phyloP scores from a whole-genome alignment of 768 basidiomycete genomes.

The Lactifluus piperatus region DNA sequence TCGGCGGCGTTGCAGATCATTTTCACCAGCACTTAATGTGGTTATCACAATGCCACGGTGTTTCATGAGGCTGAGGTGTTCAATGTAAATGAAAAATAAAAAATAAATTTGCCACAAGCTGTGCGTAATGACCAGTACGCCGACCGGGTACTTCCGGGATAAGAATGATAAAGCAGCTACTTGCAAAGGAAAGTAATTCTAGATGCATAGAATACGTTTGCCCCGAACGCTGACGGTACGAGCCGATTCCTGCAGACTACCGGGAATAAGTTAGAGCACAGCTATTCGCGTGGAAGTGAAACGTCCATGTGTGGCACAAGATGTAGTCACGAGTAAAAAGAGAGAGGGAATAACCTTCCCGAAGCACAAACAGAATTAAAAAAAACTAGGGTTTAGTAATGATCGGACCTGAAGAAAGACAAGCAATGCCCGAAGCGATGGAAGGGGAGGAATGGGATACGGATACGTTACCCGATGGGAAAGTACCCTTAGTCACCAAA shows the following conservation, averaged over 20 bases:
- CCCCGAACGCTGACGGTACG: slow-evolving; percentile 8
- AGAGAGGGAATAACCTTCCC: too few species aligned
- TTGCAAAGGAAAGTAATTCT: background rate
- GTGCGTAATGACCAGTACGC: background rate
- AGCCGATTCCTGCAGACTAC: background rate
- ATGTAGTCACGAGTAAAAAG: background rate
- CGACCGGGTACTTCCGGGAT: background rate
- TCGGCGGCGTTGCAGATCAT: background rate
- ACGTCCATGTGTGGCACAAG: background rate
- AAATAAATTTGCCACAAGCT: too few species aligned
- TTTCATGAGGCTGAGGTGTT: background rate
- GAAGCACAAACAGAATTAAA: too few species aligned
- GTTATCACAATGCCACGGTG: background rate
- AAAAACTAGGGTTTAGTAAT: too few species aligned
- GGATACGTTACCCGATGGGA: background rate
- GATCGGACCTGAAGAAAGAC: background rate
- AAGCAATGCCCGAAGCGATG: too few species aligned
- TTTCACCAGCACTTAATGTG: background rate
- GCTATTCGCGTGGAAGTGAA: background rate
- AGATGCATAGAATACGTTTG: background rate
- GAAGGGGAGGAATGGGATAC: too few species aligned
- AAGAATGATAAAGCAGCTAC: background rate
- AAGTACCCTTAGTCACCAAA: background rate
- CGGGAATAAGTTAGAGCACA: background rate
- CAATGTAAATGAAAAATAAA: too few species aligned